Base-by-base conservation (phyloP, 495 filamentous ascomycete genomes). In the Staphylotrichum tortipilum region DNA sequence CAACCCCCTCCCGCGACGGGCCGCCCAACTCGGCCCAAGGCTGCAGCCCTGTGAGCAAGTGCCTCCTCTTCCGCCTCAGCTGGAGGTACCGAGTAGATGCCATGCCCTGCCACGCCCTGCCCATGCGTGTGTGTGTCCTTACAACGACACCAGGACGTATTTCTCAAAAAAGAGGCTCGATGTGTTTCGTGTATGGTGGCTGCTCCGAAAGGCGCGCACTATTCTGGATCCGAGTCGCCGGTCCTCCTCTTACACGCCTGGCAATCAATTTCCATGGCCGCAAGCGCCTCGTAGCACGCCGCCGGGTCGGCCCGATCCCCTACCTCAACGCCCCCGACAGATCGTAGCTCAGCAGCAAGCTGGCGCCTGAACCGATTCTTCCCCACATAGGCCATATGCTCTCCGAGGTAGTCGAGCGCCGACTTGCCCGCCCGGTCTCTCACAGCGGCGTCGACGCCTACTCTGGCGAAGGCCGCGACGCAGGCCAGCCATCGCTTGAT, bases 271-370 rank as follows among this genome's bases (percentile, higher is more conserved):
- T 37, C n/a, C 18, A 22, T 9, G 19, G 8, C 21, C 39, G 18
- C 28, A 19, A 50, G 48, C 3, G 39, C 48, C 39, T 44, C 29
- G 14, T 44, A 44, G 39, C 48, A 50, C 15, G 26, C 38, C 18
- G 15, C n/a, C 12, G 39, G 21, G 18, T 34, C 42, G 29, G 23
- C 29, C 2, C 7, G 29, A 7, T 21, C 19, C 12, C 24, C 37
- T 1, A 2, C 5, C 17, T 21, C 2, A 2, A 17, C 36, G 10
- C 15, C 14, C 1, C 37, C 46, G 8, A 8, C 18, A 14, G n/a
- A 15, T 24, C 39, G 21, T 31, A 50, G 15, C 38, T 6, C n/a
- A 3, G 15, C 17, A 7, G 48, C 40, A 0, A 43, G 29, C 23
- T 28, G 17, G 1, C 6, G 30, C 19, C 14, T 50, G 48, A 50